Percentiles rank a stretch among this genome's conserved stretches.
These are phyloP conservation scores for Parathielavia appendiculata DNA, from an alignment of 495 filamentous ascomycete genomes.

Conservation along the genomic window DNA sequence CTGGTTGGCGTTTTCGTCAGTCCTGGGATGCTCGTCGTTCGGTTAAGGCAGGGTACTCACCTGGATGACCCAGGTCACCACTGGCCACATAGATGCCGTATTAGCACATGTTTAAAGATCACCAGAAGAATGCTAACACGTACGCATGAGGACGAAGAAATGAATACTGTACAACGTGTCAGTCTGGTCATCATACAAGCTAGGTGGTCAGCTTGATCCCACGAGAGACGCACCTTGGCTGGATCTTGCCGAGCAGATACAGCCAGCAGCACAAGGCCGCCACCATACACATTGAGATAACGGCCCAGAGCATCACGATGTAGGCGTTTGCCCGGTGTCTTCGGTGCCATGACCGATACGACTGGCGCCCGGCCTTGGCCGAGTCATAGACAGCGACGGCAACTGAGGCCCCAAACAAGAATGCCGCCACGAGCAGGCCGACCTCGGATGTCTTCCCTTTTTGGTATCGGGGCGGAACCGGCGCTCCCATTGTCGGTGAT, in stretches of 20 bases:
- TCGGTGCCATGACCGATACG: conserved; percentile 20
- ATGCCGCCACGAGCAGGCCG: conserved; percentile 27
- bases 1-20: conserved; percentile 18
- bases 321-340: conserved; percentile 19
- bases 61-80: conserved; percentile 31
- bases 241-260: conserved; percentile 20
- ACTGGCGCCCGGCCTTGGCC: conserved; percentile 28
- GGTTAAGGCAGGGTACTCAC: not conserved
- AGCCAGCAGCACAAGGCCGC: conserved; percentile 27
- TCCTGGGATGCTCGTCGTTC: not conserved
- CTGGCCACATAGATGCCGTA: conserved; percentile 5
- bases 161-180: conserved; percentile 14
- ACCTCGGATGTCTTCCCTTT: not conserved
- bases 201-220: not conserved
- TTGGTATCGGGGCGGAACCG: conserved; percentile 27
- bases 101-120: not conserved
- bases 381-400: conserved; percentile 20
- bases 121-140: not conserved
- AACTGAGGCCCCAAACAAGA: conserved; percentile 30
- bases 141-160: conserved; percentile 25
- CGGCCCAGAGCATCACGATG: conserved; percentile 34
- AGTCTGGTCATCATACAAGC: not conserved
- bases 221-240: conserved; percentile 18
- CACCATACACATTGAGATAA: conserved; percentile 15
- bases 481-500: conserved; percentile 7